A percentile compares a stretch with the other conserved stretches of the same genome.
phyloP scores from a whole-genome alignment of 352 stramenopile species.

The Globisporangium rhizosaccharum region DNA sequence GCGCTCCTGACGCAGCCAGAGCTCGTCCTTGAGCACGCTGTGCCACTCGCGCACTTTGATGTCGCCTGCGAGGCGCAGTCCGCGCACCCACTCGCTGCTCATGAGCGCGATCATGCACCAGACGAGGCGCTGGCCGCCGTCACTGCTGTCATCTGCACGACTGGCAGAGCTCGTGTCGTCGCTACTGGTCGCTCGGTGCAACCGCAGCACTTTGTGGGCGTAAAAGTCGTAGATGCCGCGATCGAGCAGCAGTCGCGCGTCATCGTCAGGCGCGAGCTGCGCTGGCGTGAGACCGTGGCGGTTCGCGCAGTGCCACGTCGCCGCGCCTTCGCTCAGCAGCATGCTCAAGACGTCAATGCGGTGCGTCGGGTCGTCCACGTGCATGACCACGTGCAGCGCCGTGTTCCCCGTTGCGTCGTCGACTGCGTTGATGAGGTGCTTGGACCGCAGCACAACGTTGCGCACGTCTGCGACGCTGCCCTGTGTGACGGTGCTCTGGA shows the following conservation, averaged over 20 bases:
- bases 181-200: not conserved
- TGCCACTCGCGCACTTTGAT: slow-evolving; percentile 39
- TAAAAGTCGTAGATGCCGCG: slow-evolving; percentile 53
- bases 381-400: slow-evolving; percentile 43
- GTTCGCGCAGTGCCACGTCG: slow-evolving; percentile 36
- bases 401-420: slow-evolving; percentile 51
- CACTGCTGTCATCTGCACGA: not conserved
- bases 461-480: slow-evolving; percentile 53
- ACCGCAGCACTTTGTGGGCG: slow-evolving; percentile 7
- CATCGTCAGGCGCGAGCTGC: slow-evolving; percentile 32
- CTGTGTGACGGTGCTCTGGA: slow-evolving; percentile 37
- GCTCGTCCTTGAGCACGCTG: slow-evolving; percentile 49
- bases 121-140: slow-evolving; percentile 25
- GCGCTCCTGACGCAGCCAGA: slow-evolving; percentile 48
- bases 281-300: slow-evolving; percentile 43
- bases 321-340: slow-evolving; percentile 54
- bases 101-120: slow-evolving; percentile 56
- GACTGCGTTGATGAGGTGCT: slow-evolving; percentile 50
- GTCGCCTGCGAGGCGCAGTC: slow-evolving; percentile 28
- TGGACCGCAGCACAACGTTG: slow-evolving; percentile 35
- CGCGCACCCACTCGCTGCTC: slow-evolving; percentile 38
- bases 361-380: slow-evolving; percentile 42
- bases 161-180: not conserved
- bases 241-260: slow-evolving; percentile 25
- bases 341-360: slow-evolving; percentile 39